Evolutionary conservation across 306 rosid species (phyloP), one percentile per base, ranked within the genome.

Genomic region (Pyrus betulifolia): DNA sequence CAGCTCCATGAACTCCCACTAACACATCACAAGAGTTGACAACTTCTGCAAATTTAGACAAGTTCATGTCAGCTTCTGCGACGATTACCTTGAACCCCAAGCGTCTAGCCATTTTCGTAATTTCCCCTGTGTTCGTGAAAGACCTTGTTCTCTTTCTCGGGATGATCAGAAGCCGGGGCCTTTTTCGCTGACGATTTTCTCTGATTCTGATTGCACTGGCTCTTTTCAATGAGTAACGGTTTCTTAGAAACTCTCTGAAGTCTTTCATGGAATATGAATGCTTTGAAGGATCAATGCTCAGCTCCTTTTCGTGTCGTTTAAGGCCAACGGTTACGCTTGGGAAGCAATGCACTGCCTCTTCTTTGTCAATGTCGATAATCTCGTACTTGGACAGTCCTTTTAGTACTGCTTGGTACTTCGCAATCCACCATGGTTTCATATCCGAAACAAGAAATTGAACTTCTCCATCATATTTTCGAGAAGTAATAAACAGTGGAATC

Each of bases 1-100:
- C 98, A 70, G 98, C 98, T 11, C 98, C 98, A 75, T 94, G 96
- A 81, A 94, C 93, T 70, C 98, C 98, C 96, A 94, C 66, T 33
- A 94, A 45, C 57, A 91, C 96, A 82, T 94, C 98, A 80, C 96
- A 91, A 23, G 98, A 91, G 57, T 91, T 94, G 81, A 91, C 94
- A 21, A 76, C 45, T 30, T 89, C 66, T 22, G 97, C 86, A 64
- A 91, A 86, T 11, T 64, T 84, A 21, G 84, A 55, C 75, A 91
- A 7, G 81, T 76, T 77, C 42, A 72, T 49, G 14, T 67, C 85
- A 23, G 89, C 94, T 54, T 93, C 98, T 61, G 66, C 75, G 3
- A 77, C 65, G 75, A 77, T 72, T 28, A 90, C 94, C 71, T 84
- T 75, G 86, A 80, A 94, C 4, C 97, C 98, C 73, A 91, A 70